phyloP scores from a whole-genome alignment of 2,329 filamentous ascomycete genomes.

The Clarireedia homoeocarpa region DNA sequence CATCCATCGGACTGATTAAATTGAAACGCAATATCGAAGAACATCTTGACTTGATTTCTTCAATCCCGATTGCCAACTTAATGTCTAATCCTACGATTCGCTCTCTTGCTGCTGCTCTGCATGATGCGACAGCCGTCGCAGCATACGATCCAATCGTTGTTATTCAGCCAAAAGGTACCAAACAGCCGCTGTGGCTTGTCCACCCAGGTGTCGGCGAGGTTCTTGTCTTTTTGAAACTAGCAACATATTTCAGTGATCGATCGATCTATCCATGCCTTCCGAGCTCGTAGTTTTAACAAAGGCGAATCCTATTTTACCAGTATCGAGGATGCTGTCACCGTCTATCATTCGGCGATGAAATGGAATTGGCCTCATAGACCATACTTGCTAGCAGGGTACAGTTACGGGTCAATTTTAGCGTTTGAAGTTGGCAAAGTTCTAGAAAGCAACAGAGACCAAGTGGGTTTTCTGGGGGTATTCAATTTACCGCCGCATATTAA shows the following conservation, averaged over 20 bases:
- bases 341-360: conserved; percentile 36
- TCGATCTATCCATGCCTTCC: conserved; percentile 37
- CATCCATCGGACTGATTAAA: conserved; percentile 21
- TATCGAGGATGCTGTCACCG: conserved; percentile 34
- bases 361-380: conserved; percentile 39
- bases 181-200: conserved; percentile 34
- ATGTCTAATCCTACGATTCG: conserved; percentile 30
- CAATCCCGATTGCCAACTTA: conserved; percentile 33
- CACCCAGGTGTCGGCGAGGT: conserved; percentile 38
- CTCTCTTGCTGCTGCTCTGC: conserved; percentile 25
- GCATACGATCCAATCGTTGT: conserved; percentile 32
- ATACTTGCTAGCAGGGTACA: conserved; percentile 45
- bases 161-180: conserved; percentile 27
- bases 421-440: conserved; percentile 43
- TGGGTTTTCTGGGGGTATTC: conserved; percentile 38
- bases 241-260: conserved; percentile 29
- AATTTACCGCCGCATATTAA: conserved; percentile 44
- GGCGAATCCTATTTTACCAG: conserved; percentile 32
- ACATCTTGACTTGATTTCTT: conserved; percentile 16
- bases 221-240: conserved; percentile 35
- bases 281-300: conserved; percentile 32
- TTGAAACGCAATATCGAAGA: conserved; percentile 13
- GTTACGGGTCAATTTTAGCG: conserved; percentile 41
- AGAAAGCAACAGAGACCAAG: conserved; percentile 26
- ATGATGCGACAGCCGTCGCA: conserved; percentile 16